These are phyloP conservation scores for Logfia minima DNA, from an alignment of 129 eudicot genomes.

Conservation along the genomic window DNA sequence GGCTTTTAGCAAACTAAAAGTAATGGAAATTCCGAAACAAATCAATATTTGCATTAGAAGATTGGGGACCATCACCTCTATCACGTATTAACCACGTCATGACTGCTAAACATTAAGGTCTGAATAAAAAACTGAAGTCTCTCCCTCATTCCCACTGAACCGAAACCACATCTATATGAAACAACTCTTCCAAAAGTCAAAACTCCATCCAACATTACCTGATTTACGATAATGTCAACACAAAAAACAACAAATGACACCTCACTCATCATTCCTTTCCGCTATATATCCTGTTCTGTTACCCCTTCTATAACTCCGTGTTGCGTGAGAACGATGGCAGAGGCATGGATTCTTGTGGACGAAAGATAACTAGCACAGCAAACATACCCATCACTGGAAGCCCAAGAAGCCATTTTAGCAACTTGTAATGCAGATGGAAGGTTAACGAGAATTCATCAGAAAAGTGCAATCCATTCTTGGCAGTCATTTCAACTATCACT, in stretches of 20 bases:
- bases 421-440: constrained; percentile 86
- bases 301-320: constrained; percentile 53
- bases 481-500: constrained; percentile 91
- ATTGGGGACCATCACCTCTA: background rate
- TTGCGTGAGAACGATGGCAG: constrained; percentile 94
- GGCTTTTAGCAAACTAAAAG: background rate
- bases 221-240: constrained; percentile 12
- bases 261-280: constrained; percentile 13
- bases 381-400: constrained; percentile 99
- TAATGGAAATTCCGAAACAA: background rate
- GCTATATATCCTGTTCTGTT: constrained; percentile 4
- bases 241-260: constrained; percentile 15
- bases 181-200: constrained; percentile 19
- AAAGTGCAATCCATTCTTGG: constrained; percentile 75
- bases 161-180: constrained; percentile 13
- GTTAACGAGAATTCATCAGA: constrained; percentile 91
- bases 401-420: constrained; percentile 91
- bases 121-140: constrained; percentile 19
- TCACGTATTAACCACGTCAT: constrained; percentile 9
- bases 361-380: constrained; percentile 76
- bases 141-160: constrained; percentile 14
- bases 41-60: constrained; percentile 4
- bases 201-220: constrained; percentile 26
- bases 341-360: constrained; percentile 89
- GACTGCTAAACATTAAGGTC: constrained; percentile 11